Evolutionary conservation across 2,329 filamentous ascomycete species (phyloP).

Genomic region (Arachnopeziza araneosa): DNA sequence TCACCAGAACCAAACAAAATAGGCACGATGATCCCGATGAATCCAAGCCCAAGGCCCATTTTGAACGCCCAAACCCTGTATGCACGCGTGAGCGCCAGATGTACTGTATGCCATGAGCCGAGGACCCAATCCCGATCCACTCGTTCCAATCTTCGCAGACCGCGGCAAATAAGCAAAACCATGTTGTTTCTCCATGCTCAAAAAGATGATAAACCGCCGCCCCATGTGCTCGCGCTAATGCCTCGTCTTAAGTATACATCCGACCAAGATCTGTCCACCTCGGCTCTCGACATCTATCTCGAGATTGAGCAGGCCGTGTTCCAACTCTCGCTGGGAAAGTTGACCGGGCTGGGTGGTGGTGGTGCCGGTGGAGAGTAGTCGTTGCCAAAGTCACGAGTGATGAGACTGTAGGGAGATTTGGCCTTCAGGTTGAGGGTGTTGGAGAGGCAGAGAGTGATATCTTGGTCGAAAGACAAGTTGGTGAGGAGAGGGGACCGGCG

Average conservation of each 20-base stretch:
- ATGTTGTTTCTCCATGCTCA: not conserved
- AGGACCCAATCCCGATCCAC: not conserved
- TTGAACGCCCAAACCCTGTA: not conserved
- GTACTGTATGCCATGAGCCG: not conserved
- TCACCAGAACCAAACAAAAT: not conserved
- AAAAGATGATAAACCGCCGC: not conserved
- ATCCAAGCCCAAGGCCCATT: not conserved
- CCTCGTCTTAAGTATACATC: not conserved
- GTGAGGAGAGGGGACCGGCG: conserved; percentile 42
- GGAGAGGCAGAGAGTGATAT: conserved; percentile 24
- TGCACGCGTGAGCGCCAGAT: not conserved
- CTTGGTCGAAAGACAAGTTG: conserved; percentile 22
- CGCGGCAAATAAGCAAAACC: not conserved
- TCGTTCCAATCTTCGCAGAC: not conserved
- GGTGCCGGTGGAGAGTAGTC: conserved; percentile 62
- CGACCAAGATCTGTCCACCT: not conserved
- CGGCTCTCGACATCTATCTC: not conserved
- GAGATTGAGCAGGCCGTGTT: conserved; percentile 20
- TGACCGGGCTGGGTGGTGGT: conserved; percentile 58
- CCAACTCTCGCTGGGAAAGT: conserved; percentile 54
- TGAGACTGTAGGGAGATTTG: conserved; percentile 22
- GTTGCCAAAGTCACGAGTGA: conserved; percentile 35
- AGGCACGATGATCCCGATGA: not conserved
- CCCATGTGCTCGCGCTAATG: not conserved
- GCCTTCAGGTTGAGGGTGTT: conserved; percentile 23